Evolutionary conservation across 2,329 filamentous ascomycete genomes (phyloP).

Genomic region (Aspergillus sp.): DNA sequence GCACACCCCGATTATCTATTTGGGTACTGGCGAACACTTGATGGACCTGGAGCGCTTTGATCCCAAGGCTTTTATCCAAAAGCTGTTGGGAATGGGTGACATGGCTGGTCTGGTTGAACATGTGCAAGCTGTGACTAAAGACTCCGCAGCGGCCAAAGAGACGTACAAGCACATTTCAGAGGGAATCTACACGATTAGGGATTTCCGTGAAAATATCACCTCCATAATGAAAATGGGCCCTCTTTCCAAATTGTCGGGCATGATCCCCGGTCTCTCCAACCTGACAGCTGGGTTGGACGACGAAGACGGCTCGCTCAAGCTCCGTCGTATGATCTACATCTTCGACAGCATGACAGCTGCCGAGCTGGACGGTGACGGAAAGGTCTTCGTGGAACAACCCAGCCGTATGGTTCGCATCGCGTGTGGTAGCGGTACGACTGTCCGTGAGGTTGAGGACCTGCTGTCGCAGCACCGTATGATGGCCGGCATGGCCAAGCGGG

Average conservation of each 20-base stretch:
- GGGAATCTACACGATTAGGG: slow-evolving; percentile 91
- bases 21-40: slow-evolving; percentile 97
- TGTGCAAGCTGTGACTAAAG: slow-evolving; percentile 88
- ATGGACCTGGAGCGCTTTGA: slow-evolving; percentile 90
- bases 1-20: slow-evolving; percentile 93
- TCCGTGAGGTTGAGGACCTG: slow-evolving; percentile 90
- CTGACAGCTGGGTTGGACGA: slow-evolving; percentile 97
- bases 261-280: slow-evolving; percentile 92
- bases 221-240: slow-evolving; percentile 99
- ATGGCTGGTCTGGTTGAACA: slow-evolving; percentile 94
- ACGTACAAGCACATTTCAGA: slow-evolving; percentile 99
- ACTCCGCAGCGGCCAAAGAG: slow-evolving; percentile 75
- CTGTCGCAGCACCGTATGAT: slow-evolving; percentile 99
- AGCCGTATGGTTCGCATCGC: slow-evolving; percentile 90
- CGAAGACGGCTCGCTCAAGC: slow-evolving; percentile 86
- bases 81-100: slow-evolving; percentile 94
- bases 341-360: slow-evolving; percentile 97
- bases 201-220: slow-evolving; percentile 87
- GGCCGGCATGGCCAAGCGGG: slow-evolving; percentile 98
- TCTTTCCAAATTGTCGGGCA: slow-evolving; percentile 92
- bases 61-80: slow-evolving; percentile 88
- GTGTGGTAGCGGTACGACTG: slow-evolving; percentile 81
- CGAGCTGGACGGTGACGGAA: slow-evolving; percentile 92
- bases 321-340: slow-evolving; percentile 98
- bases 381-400: slow-evolving; percentile 87